Base-by-base conservation (phyloP, 2,329 filamentous ascomycete genomes). In the Trichoderma sp. region DNA sequence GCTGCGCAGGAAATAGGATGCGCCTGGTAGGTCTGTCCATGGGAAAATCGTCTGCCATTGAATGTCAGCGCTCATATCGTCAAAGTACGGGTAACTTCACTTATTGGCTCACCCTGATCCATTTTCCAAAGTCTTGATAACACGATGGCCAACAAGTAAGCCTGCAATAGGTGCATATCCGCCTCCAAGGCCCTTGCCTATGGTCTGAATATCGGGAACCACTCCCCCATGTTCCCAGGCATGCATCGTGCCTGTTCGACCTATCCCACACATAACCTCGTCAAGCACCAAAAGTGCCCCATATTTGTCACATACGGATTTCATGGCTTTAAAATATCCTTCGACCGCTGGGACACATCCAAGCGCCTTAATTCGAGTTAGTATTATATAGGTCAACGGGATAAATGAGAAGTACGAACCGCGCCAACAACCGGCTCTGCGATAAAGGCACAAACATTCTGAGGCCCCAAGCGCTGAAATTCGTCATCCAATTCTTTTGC, bases 251-350 rank as follows among this genome's bases (percentile, higher is more conserved):
- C 89, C 90, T 0, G 84, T 86, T 3, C 90, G 85, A 3, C 90
- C 90, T 80, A 88, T 88, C 11, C 90, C 90, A 64, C 87, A 91
- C 91, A 94, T 93, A 72, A 94, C 86, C 78, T 89, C 86, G 70
- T 89, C 87, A 0, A 88, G 73, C n/a, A 88, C 83, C 6, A 90
- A 81, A 2, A 91, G 82, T 0, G 86, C 85, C 2, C 86, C 86
- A 71, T 90, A 81, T 70, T 84, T 84, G 26, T 86, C 82, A 76
- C 89, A 91, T 0, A 91, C 21, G 1, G 81, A 0, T 79, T 77
- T 66, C 85, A 83, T 72, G 89, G 82, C 86, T n/a, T 82, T 77
- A 73, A 89, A 84, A 69, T 91, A 91, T 0, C 87, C 88, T 1
- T 79, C 77, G 0, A 86, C 80, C 0, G 88, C 77, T 0, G 87